Percentiles rank a stretch among this genome's conserved stretches.
Conservation (phyloP, 2,329 filamentous ascomycete genomes). For the Fusarium kyushuense region DNA sequence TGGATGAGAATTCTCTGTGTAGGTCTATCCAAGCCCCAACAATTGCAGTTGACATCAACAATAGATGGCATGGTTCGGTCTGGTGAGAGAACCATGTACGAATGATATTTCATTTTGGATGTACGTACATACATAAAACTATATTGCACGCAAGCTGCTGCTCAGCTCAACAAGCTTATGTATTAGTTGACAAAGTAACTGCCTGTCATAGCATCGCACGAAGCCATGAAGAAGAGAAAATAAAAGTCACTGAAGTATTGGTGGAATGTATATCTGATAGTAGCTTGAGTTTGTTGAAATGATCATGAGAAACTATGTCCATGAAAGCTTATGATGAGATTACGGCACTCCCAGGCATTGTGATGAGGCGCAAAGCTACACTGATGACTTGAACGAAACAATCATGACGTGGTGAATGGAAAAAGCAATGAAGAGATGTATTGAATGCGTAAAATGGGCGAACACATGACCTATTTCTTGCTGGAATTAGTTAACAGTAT, state of each 20-base stretch:
- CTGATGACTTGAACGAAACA: neutral
- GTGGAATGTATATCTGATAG: neutral
- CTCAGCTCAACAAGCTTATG: neutral
- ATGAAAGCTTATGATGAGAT: neutral
- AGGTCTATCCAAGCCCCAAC: neutral
- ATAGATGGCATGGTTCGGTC: neutral
- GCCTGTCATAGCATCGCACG: neutral
- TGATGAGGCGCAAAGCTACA: neutral
- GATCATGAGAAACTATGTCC: neutral
- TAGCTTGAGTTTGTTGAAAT: neutral
- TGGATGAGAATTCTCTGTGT: neutral
- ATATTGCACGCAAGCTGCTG: neutral
- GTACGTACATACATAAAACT: neutral
- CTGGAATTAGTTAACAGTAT: neutral
- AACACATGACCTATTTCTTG: neutral
- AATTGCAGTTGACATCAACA: neutral
- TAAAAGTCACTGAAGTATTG: neutral
- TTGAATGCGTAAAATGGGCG: neutral
- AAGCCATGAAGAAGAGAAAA: neutral
- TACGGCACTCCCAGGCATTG: neutral
- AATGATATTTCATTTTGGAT: too few species aligned
- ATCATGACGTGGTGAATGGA: neutral
- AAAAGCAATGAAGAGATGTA: neutral
- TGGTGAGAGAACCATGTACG: neutral
- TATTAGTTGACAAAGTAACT: neutral